These are phyloP conservation scores for Spiromastix sp. DNA, from an alignment of 2,329 filamentous ascomycete species.

Conservation along the genomic window DNA sequence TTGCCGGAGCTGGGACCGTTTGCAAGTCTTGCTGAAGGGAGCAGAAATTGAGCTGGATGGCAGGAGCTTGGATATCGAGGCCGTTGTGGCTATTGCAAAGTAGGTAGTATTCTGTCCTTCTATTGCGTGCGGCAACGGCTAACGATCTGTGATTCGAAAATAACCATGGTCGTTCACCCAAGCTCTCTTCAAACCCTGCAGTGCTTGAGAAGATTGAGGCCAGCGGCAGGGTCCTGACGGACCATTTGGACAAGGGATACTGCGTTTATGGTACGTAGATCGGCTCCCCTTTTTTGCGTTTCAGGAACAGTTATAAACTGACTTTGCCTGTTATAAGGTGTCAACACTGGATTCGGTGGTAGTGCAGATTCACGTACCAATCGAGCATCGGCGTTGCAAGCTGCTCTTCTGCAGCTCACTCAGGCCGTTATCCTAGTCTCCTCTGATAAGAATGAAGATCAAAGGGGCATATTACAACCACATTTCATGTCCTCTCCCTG, in stretches of 20 bases:
- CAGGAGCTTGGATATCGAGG: background rate
- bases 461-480: conserved; percentile 11
- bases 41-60: too few species aligned
- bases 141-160: too few species aligned
- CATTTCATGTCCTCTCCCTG: conserved; percentile 42
- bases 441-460: conserved; percentile 14
- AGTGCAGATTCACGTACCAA: conserved; percentile 51
- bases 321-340: too few species aligned
- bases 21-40: too few species aligned
- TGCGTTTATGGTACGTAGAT: too few species aligned
- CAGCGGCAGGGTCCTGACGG: background rate
- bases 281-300: too few species aligned
- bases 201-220: background rate
- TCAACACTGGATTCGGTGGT: conserved; percentile 58
- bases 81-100: background rate
- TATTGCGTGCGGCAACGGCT: background rate
- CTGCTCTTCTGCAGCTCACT: conserved; percentile 46
- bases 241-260: background rate
- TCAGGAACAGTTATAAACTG: too few species aligned
- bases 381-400: conserved; percentile 42
- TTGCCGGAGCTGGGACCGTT: too few species aligned
- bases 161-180: background rate
- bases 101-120: background rate
- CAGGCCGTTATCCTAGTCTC: conserved; percentile 38
- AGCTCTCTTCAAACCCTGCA: background rate